Percentiles rank a stretch among this genome's conserved stretches.
Evolutionary conservation across 1,139 yeast species (phyloP).

Genomic region (Blastobotrys niveus): DNA sequence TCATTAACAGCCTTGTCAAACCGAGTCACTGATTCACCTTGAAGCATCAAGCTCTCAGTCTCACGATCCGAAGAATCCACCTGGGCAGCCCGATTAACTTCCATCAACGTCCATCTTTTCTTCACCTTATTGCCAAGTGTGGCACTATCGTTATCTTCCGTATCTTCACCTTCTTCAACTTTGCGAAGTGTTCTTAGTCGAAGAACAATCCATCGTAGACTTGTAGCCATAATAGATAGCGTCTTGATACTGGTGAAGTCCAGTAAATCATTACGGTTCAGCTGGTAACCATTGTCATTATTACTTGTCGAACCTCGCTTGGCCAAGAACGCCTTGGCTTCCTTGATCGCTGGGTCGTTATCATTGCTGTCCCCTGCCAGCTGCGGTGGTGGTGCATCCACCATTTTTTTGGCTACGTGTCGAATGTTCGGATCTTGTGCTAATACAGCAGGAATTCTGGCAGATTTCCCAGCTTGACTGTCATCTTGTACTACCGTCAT

Average conservation of each 20-base stretch:
- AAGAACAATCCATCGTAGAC: constrained; percentile 26
- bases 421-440: constrained; percentile 11
- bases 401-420: constrained; percentile 4
- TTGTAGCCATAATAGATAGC: constrained; percentile 25
- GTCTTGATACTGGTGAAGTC: constrained; percentile 24
- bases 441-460: constrained; percentile 8
- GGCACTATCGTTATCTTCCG: constrained; percentile 12
- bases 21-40: constrained; percentile 39
- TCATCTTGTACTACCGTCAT: constrained; percentile 20
- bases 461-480: constrained; percentile 10
- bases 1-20: constrained; percentile 47
- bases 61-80: constrained; percentile 16
- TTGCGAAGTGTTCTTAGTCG: constrained; percentile 23
- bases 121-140: constrained; percentile 23
- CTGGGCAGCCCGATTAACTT: constrained; percentile 21
- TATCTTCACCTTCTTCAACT: constrained; percentile 15
- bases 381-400: constrained; percentile 7
- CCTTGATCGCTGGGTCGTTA: constrained; percentile 18
- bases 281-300: constrained; percentile 8
- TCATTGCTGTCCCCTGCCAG: constrained; percentile 7
- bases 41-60: constrained; percentile 19
- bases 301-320: constrained; percentile 17
- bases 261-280: constrained; percentile 22
- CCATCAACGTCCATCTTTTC: constrained; percentile 32
- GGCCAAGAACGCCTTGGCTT: constrained; percentile 16